Evolutionary conservation across 1,284 basidiomycete species (phyloP).

Genomic region (Moesziomyces antarcticus): DNA sequence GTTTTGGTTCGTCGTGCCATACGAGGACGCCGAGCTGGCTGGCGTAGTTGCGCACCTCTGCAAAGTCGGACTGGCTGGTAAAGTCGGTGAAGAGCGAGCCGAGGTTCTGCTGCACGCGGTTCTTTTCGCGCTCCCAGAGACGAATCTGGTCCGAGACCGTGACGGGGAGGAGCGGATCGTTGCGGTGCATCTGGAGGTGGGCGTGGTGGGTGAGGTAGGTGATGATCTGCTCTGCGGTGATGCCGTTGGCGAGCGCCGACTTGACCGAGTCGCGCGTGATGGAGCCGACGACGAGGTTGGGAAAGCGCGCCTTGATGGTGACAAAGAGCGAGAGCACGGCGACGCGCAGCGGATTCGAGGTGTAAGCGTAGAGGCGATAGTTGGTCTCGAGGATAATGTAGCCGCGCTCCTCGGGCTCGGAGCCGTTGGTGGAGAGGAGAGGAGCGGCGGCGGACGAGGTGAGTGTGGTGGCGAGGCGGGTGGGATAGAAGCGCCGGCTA

Average conservation of each 20-base stretch:
- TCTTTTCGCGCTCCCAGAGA: slow-evolving; percentile 96
- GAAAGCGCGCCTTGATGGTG: slow-evolving; percentile 89
- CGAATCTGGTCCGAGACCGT: slow-evolving; percentile 98
- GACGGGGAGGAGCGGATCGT: slow-evolving; percentile 88
- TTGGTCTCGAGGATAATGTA: slow-evolving; percentile 99
- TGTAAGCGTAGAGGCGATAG: slow-evolving; percentile 98
- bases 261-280: slow-evolving; percentile 95
- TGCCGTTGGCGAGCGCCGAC: slow-evolving; percentile 91
- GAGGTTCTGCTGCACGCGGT: slow-evolving; percentile 75
- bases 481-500: slow-evolving; percentile 79
- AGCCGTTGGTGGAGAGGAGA: slow-evolving; percentile 44
- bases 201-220: slow-evolving; percentile 93
- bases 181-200: slow-evolving; percentile 96
- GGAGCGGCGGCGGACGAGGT: slow-evolving; percentile 75
- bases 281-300: slow-evolving; percentile 92
- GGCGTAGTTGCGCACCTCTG: slow-evolving; percentile 86
- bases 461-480: slow-evolving; percentile 92
- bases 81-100: slow-evolving; percentile 84
- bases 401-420: slow-evolving; percentile 71
- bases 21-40: slow-evolving; percentile 82
- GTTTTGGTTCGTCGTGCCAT: slow-evolving; percentile 78
- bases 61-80: slow-evolving; percentile 84
- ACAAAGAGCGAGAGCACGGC: slow-evolving; percentile 96
- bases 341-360: slow-evolving; percentile 94
- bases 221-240: slow-evolving; percentile 97